phyloP scores from a whole-genome alignment of 2,329 filamentous ascomycete species.

The Botrytis fabae region DNA sequence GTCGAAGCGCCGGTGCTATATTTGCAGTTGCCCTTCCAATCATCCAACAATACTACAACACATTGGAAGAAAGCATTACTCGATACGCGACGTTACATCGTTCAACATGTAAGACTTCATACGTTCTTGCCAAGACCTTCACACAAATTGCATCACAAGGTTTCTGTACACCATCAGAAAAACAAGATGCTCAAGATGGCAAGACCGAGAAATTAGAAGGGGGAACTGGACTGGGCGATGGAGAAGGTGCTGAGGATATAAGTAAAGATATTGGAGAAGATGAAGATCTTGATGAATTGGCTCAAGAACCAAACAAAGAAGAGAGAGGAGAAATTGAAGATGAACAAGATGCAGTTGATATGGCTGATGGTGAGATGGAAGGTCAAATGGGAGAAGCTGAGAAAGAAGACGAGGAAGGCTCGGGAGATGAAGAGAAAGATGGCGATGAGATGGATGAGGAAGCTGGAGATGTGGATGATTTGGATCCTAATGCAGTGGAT shows the following conservation, averaged over 20 bases:
- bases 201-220: conserved; percentile 80
- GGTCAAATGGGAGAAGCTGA: conserved; percentile 73
- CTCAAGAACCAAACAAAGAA: conserved; percentile 72
- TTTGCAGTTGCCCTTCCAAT: conserved; percentile 68
- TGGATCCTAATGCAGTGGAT: conserved; percentile 86
- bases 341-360: conserved; percentile 84
- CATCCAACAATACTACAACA: conserved; percentile 67
- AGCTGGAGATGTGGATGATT: conserved; percentile 83
- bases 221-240: conserved; percentile 91
- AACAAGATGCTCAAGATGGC: conserved; percentile 67
- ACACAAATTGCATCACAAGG: conserved; percentile 77
- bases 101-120: conserved; percentile 71
- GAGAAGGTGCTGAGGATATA: conserved; percentile 93
- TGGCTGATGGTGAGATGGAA: conserved; percentile 89
- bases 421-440: conserved; percentile 64
- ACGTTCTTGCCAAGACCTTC: conserved; percentile 75
- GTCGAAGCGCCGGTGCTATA: conserved; percentile 55
- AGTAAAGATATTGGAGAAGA: conserved; percentile 95
- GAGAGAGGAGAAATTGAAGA: conserved; percentile 68
- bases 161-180: conserved; percentile 88
- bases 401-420: conserved; percentile 62
- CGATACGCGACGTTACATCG: conserved; percentile 66
- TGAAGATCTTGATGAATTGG: conserved; percentile 88
- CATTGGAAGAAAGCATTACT: conserved; percentile 58
- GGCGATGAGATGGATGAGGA: conserved; percentile 81